Evolutionary conservation across 176 grass and related monocot genomes (phyloP), one percentile per base, ranked within the genome.

Genomic region (Puya raimondii): DNA sequence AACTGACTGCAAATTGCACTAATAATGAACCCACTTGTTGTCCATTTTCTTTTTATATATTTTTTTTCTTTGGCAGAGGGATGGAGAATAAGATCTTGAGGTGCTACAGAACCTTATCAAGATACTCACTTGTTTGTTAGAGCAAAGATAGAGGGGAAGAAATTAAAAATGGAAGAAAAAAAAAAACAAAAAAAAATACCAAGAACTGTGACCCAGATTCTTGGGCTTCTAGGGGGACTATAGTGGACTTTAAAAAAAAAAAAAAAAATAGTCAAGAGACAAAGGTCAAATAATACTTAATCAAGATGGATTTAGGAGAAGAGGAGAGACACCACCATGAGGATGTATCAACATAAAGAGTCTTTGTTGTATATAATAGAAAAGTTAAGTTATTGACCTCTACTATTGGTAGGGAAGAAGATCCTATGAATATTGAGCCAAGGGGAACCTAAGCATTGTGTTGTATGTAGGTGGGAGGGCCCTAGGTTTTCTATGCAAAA

Each of bases 1-100:
- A 64, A 87, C 75, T 80, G 63, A 80, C 72, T 77, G 72, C 66
- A 51, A 71, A 81, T 67, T 74, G 64, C 63, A 54, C 50, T 65
- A 12, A 48, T 68, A 66, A 54, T 72, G 16, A 63, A 63, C 71
- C 22, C 63, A 57, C 66, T 74, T 66, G 72, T 74, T 66, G 72
- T 74, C 59, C 70, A 72, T 68, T 66, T 81, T 68, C 61, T 71
- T 71, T 71, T 72, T 71, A 72, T 64, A 50, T 58, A 72, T 64
- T 70, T 71, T 68, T 74, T 23, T 16, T 13, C 68, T 56, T 80
- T 80, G 72, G 73, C 67, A 63, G 66, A 66, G 22, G 57, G 71
- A 22, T 69, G 64, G 79, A 68, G 52, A 81, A 81, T 58, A 74
- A 81, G 79, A 33, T 74, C 71, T 79, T 33, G 20, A 26, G 56